phyloP scores from a whole-genome alignment of 371 early-diverging fungal genomes.

The Apophysomyces elegans region DNA sequence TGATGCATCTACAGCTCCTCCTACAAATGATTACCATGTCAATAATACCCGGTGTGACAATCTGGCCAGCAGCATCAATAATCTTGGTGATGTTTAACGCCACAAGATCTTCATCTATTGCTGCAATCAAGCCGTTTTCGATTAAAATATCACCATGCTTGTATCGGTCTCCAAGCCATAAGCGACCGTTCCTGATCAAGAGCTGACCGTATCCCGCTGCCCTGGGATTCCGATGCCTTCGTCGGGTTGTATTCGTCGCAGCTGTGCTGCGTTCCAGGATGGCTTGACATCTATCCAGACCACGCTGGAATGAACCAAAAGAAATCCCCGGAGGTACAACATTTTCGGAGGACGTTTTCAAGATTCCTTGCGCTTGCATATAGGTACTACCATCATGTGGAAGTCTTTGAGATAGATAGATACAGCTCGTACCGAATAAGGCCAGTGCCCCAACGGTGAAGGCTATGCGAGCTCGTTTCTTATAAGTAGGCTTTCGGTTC shows the following conservation, averaged over 20 bases:
- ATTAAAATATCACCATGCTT: conserved; percentile 67
- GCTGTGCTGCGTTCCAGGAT: conserved; percentile 22
- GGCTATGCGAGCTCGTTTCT: conserved; percentile 10
- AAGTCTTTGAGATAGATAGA: conserved; percentile 31
- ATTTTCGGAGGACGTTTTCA: conserved; percentile 15
- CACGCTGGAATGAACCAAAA: conserved; percentile 39
- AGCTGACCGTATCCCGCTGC: conserved; percentile 32
- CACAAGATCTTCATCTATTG: conserved; percentile 43
- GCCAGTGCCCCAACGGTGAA: conserved; percentile 25
- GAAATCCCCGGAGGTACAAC: conserved; percentile 57
- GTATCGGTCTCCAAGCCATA: conserved; percentile 51
- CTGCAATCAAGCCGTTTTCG: conserved; percentile 60
- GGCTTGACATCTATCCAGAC: conserved; percentile 48
- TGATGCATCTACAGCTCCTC: no score
- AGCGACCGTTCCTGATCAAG: conserved; percentile 59
- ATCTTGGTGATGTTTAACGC: conserved; percentile 36
- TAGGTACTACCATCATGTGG: conserved; percentile 15
- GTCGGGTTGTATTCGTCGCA: conserved; percentile 32
- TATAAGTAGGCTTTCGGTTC: neutral
- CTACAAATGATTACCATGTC: conserved; percentile 54
- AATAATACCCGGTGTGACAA: conserved; percentile 81
- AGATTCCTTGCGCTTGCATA: conserved; percentile 19
- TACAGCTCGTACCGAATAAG: conserved; percentile 32
- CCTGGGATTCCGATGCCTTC: conserved; percentile 47
- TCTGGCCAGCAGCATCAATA: conserved; percentile 70